phyloP scores from a whole-genome alignment of 495 filamentous ascomycete species.

The Diplogelasinospora grovesii region DNA sequence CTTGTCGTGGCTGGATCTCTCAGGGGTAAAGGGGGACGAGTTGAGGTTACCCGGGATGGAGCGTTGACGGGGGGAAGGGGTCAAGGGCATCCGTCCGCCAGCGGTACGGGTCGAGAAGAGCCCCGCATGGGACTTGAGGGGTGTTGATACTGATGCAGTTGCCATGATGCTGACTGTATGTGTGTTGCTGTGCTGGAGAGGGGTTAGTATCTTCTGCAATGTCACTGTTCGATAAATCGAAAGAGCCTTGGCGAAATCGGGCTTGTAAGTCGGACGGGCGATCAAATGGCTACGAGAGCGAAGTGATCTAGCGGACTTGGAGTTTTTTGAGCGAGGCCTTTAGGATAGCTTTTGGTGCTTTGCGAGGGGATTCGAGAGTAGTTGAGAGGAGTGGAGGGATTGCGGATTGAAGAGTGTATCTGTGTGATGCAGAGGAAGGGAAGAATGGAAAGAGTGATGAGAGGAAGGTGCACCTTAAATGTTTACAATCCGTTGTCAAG shows the following conservation, averaged over 20 bases:
- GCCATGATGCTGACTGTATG: conserved; percentile 68
- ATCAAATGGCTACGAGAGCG: conserved; percentile 35
- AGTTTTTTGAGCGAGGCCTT: conserved; percentile 24
- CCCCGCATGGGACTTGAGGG: conserved; percentile 86
- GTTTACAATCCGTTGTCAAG: conserved; percentile 11
- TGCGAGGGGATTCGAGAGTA: conserved; percentile 7
- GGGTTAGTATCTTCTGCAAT: conserved; percentile 46
- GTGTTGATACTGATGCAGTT: conserved; percentile 79
- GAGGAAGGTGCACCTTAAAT: conserved; percentile 14
- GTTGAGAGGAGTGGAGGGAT: conserved; percentile 17
- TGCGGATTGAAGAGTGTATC: conserved; percentile 23
- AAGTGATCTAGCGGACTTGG: conserved; percentile 36
- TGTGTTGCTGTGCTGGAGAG: conserved; percentile 39
- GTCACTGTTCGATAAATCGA: conserved; percentile 45
- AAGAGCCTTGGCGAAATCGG: conserved; percentile 30
- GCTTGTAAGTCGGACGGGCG: conserved; percentile 39
- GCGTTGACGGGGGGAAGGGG: conserved; percentile 71
- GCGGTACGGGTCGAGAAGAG: conserved; percentile 90
- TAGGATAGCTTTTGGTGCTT: conserved; percentile 8
- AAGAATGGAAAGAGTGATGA: conserved; percentile 1
- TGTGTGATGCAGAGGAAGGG: conserved; percentile 9
- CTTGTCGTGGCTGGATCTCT: conserved; percentile 48
- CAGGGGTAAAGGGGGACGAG: conserved; percentile 75
- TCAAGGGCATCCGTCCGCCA: conserved; percentile 89
- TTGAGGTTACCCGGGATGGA: conserved; percentile 43